phyloP scores from a whole-genome alignment of 1,139 yeast species.

The Yamadazyma oceani region DNA sequence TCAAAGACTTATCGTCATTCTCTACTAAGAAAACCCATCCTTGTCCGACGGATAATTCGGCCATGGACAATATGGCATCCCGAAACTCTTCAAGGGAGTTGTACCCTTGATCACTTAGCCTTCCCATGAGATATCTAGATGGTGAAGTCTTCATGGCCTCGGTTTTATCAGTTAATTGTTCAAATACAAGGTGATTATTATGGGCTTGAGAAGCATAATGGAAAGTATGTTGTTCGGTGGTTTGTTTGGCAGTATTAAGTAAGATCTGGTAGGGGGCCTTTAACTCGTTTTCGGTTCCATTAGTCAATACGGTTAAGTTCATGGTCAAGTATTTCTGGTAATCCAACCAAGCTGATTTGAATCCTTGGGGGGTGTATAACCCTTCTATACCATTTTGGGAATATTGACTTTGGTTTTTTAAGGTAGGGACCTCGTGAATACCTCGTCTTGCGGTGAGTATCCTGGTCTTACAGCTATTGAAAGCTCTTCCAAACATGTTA shows the following conservation, averaged over 20 bases:
- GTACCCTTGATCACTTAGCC: slow-evolving; percentile 38
- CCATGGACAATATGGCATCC: slow-evolving; percentile 52
- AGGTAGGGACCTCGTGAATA: slow-evolving; percentile 66
- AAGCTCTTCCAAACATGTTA: slow-evolving; percentile 8
- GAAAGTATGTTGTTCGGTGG: slow-evolving; percentile 69
- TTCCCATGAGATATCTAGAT: slow-evolving; percentile 47
- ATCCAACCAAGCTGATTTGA: slow-evolving; percentile 74
- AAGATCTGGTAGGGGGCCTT: slow-evolving; percentile 77
- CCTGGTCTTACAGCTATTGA: slow-evolving; percentile 7
- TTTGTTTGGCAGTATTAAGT: slow-evolving; percentile 67
- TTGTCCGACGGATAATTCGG: slow-evolving; percentile 58
- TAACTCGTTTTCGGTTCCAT: slow-evolving; percentile 78
- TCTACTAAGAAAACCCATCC: slow-evolving; percentile 94
- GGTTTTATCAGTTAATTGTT: slow-evolving; percentile 50
- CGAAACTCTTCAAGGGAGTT: slow-evolving; percentile 53
- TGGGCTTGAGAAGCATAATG: slow-evolving; percentile 90
- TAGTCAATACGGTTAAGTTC: slow-evolving; percentile 70
- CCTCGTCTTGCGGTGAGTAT: slow-evolving; percentile 22
- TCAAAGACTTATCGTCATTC: slow-evolving; percentile 62
- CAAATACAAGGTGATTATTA: slow-evolving; percentile 87
- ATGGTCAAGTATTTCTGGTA: slow-evolving; percentile 71
- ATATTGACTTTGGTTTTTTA: slow-evolving; percentile 43
- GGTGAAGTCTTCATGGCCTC: slow-evolving; percentile 43
- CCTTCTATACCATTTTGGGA: slow-evolving; percentile 63
- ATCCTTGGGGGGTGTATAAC: slow-evolving; percentile 67